Base-by-base conservation (phyloP, 768 basidiomycete genomes). In the Leccinellum albellum region DNA sequence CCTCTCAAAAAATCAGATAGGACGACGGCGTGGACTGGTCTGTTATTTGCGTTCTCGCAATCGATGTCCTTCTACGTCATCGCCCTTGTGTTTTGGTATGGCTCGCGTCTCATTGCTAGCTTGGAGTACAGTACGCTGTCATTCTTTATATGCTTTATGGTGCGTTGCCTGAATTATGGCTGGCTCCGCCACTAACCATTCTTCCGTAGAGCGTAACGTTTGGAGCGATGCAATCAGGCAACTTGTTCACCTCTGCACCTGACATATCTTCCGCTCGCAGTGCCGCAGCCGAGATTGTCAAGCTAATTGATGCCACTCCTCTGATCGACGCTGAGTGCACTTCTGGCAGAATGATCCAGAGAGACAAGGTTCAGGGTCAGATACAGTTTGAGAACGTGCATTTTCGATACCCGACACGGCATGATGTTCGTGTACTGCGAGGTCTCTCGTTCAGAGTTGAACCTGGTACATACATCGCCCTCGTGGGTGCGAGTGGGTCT, bases 381-480 rank as follows among this genome's bases (percentile, higher is more conserved):
- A 84, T 96, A 58, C 80, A 79, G 28, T 83, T 96, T 62, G 87
- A 94, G 69, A 80, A 88, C 59, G 80, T 96, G 29, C 82, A 87
- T 68, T 97, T 98, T 82, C 84, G 89, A n/a, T 97, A 97, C 73
- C 94, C 94, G 0, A 91, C 90, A 7, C 80, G 94, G 35, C 89
- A 91, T 42, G 83, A 83, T 63, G 85, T 91, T 17, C 88, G 88
- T 49, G 92, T 98, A 17, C 74, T 98, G 59, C 86, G 89, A 45
- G 88, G 84, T 52, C 76, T 98, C 21, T 85, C 82, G 20, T 68
- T 91, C 49, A 79, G 81, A 40, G 82, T 89, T 29, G 79, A 88
- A 63, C 88, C 89, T 6, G 89, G 89, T 28, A 89, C 86, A n/a
- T 92, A 86, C 54, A 82, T 93, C 55, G 91, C 91, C 4, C 76